phyloP scores from a whole-genome alignment of 345 rosid genomes.

The Citrus trifoliata region DNA sequence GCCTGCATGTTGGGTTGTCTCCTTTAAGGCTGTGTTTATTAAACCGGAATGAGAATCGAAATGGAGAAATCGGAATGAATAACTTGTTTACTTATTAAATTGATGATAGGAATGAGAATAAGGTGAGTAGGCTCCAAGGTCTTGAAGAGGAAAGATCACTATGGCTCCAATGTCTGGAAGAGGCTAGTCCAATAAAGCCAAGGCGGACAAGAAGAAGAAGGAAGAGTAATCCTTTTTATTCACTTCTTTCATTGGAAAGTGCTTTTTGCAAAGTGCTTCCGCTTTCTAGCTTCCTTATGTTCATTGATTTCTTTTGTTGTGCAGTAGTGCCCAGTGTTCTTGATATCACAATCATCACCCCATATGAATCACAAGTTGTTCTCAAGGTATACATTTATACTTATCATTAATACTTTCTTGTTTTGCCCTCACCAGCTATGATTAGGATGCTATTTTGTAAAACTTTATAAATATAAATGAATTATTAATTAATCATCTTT shows the following conservation, averaged over 20 bases:
- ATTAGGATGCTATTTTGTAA: too few species aligned
- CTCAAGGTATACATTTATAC: conserved; percentile 41
- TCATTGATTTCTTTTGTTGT: background rate
- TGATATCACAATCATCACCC: conserved; percentile 58
- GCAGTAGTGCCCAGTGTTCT: conserved; percentile 50
- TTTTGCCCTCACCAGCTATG: background rate
- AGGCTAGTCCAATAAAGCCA: conserved; percentile 44
- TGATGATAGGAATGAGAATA: too few species aligned
- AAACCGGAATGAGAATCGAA: too few species aligned
- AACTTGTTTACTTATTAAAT: too few species aligned
- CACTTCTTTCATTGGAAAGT: too few species aligned
- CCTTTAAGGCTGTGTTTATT: too few species aligned
- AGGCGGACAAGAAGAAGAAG: conserved; percentile 53
- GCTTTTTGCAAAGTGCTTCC: background rate
- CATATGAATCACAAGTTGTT: conserved; percentile 43
- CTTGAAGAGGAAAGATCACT: background rate
- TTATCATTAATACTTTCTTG: too few species aligned
- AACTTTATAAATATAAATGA: background rate
- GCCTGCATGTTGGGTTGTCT: too few species aligned
- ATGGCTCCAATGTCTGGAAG: conserved; percentile 68
- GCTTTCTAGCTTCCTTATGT: background rate
- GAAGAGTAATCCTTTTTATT: conserved; percentile 26
- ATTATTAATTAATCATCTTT: background rate
- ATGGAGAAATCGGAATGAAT: too few species aligned
- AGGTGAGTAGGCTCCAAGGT: too few species aligned